Conservation (phyloP, 768 basidiomycete genomes). For the Botryobasidium botryosum region DNA sequence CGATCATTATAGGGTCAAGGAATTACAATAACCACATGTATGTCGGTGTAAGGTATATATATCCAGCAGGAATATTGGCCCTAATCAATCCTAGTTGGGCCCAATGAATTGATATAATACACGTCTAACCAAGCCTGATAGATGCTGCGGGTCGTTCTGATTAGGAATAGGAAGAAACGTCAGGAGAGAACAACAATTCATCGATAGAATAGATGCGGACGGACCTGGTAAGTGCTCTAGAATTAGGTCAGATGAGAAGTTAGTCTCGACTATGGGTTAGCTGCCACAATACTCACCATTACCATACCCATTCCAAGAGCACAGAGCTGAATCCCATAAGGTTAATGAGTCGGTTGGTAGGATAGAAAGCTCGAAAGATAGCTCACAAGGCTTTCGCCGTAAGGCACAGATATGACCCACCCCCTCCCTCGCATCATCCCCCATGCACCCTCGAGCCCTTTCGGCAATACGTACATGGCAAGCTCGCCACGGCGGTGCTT, state of each 20-base stretch:
- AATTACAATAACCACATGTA: no score
- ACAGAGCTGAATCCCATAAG: slow-evolving; percentile 28
- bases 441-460: slow-evolving; percentile 86
- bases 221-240: slow-evolving; percentile 62
- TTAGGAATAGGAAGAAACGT: not conserved
- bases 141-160: slow-evolving; percentile 56
- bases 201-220: no score
- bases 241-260: slow-evolving; percentile 6
- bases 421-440: slow-evolving; percentile 56
- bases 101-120: slow-evolving; percentile 83
- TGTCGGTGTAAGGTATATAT: no score
- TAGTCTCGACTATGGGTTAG: slow-evolving; percentile 3
- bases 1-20: no score
- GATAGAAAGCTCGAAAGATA: slow-evolving; percentile 24
- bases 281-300: slow-evolving; percentile 34
- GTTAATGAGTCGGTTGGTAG: not conserved
- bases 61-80: no score
- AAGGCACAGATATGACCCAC: slow-evolving; percentile 34
- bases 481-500: slow-evolving; percentile 75
- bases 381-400: slow-evolving; percentile 35
- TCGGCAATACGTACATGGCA: slow-evolving; percentile 83
- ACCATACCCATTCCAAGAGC: slow-evolving; percentile 84
- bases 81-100: no score
- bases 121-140: slow-evolving; percentile 63
- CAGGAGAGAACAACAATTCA: not conserved